These are phyloP conservation scores for Hyaloscypha hepaticicola DNA, from an alignment of 495 filamentous ascomycete species.

Conservation along the genomic window DNA sequence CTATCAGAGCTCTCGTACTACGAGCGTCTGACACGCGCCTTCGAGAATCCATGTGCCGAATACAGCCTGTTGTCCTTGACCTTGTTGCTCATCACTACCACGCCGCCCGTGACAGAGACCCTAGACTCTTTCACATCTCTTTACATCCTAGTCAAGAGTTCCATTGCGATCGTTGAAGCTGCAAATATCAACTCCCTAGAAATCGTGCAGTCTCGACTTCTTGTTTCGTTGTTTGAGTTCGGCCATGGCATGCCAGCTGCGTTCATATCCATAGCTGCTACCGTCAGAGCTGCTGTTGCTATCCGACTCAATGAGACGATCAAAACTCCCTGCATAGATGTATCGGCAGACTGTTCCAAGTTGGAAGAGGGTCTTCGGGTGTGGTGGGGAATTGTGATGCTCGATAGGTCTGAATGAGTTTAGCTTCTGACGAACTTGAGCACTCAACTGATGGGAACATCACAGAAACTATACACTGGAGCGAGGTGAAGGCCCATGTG, in stretches of 20 bases:
- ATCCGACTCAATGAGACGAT: conserved; percentile 14
- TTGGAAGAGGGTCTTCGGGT: conserved; percentile 15
- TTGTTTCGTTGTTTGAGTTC: conserved; percentile 45
- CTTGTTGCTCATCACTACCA: conserved; percentile 42
- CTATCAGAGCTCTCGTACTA: conserved; percentile 43
- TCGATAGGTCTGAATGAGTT: conserved; percentile 17
- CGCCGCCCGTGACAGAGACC: conserved; percentile 19
- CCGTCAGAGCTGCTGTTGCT: conserved; percentile 18
- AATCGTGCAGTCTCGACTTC: conserved; percentile 40
- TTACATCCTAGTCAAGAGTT: conserved; percentile 43
- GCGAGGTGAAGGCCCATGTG: conserved; percentile 12
- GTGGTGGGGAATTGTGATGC: conserved; percentile 29
- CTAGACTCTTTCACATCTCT: conserved; percentile 33
- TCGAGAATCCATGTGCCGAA: conserved; percentile 42
- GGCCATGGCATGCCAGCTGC: conserved; percentile 46
- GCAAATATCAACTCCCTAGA: conserved; percentile 40
- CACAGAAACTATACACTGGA: conserved; percentile 22
- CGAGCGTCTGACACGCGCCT: conserved; percentile 31
- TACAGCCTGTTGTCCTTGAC: conserved; percentile 44
- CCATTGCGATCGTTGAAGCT: conserved; percentile 38
- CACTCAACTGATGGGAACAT: not conserved
- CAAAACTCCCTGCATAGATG: not conserved
- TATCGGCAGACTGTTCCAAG: not conserved
- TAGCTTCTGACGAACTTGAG: not conserved
- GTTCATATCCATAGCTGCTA: conserved; percentile 36